Conservation (phyloP, 305 asterid genomes). For the Solanum hybrid region DNA sequence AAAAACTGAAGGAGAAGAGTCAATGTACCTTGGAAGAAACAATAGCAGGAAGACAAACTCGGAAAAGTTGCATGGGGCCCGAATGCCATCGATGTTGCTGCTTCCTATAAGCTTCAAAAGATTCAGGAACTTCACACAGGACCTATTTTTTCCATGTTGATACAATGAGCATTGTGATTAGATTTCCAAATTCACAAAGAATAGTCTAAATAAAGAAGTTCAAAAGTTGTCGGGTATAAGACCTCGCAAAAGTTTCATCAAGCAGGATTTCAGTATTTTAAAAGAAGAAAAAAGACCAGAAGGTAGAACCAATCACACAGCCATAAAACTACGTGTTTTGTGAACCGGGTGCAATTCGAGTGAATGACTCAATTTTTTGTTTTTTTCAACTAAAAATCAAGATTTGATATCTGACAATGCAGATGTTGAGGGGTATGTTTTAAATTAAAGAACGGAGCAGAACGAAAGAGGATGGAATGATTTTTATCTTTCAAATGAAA, state of each 20-base stretch:
- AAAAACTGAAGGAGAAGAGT: background rate
- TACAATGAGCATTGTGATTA: constrained; percentile 1
- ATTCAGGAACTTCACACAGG: constrained; percentile 59
- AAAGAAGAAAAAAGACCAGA: background rate
- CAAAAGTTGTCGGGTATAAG: background rate
- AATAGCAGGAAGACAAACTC: constrained; percentile 47
- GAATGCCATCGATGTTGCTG: constrained; percentile 77
- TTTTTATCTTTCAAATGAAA: background rate
- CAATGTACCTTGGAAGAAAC: constrained; percentile 42
- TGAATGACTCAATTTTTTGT: background rate
- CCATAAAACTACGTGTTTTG: background rate
- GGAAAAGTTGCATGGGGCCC: constrained; percentile 69
- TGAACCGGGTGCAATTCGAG: background rate
- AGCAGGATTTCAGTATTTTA: background rate
- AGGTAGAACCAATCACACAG: background rate
- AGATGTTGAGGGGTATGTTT: background rate
- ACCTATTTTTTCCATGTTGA: constrained; percentile 21
- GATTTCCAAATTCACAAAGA: background rate
- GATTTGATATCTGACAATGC: background rate
- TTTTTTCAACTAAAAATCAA: background rate
- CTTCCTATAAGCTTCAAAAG: constrained; percentile 57
- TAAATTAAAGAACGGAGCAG: background rate
- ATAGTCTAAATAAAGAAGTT: background rate
- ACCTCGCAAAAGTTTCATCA: background rate
- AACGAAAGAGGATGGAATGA: background rate